phyloP scores from a whole-genome alignment of 805 yeast genomes.

The Yarrowia hollandica region DNA sequence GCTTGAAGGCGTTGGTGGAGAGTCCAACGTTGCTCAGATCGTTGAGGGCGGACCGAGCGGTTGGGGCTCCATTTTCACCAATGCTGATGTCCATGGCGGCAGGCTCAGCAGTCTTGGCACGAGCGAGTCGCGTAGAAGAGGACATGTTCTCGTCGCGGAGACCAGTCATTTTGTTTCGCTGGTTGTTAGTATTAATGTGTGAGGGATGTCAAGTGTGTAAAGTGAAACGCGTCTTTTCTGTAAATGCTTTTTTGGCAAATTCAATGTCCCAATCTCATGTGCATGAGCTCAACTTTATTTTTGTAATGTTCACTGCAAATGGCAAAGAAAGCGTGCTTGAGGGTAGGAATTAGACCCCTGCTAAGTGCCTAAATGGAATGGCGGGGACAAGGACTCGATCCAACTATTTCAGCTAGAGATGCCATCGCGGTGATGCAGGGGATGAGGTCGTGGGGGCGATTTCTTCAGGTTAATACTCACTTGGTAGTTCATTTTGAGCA shows the following conservation, averaged over 20 bases:
- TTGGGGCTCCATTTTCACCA: slow-evolving; percentile 4
- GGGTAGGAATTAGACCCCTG: not conserved
- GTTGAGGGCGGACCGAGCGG: slow-evolving; percentile 21
- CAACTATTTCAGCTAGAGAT: not conserved
- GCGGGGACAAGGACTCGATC: not conserved
- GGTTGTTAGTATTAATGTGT: slow-evolving; percentile 8
- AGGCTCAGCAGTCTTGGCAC: slow-evolving; percentile 13
- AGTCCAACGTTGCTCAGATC: slow-evolving; percentile 27
- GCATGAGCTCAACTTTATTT: not conserved
- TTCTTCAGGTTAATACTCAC: slow-evolving; percentile 1
- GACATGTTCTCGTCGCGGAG: slow-evolving; percentile 28
- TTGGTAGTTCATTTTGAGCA: slow-evolving; percentile 6
- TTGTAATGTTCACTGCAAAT: not conserved
- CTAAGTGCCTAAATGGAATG: slow-evolving; percentile 5
- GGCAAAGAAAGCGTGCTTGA: slow-evolving; percentile 15
- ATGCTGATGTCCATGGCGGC: not conserved
- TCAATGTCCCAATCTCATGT: slow-evolving; percentile 21
- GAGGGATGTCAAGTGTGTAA: not conserved
- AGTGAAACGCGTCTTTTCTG: slow-evolving; percentile 15
- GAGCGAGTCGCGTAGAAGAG: slow-evolving; percentile 22
- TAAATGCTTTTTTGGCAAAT: slow-evolving; percentile 13
- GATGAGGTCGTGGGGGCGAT: not conserved
- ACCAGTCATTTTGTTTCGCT: slow-evolving; percentile 29
- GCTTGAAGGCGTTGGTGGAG: slow-evolving; percentile 16
- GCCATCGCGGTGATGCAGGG: not conserved